These are phyloP conservation scores for Daldinia concentrica DNA, from an alignment of 495 filamentous ascomycete genomes.

Conservation along the genomic window DNA sequence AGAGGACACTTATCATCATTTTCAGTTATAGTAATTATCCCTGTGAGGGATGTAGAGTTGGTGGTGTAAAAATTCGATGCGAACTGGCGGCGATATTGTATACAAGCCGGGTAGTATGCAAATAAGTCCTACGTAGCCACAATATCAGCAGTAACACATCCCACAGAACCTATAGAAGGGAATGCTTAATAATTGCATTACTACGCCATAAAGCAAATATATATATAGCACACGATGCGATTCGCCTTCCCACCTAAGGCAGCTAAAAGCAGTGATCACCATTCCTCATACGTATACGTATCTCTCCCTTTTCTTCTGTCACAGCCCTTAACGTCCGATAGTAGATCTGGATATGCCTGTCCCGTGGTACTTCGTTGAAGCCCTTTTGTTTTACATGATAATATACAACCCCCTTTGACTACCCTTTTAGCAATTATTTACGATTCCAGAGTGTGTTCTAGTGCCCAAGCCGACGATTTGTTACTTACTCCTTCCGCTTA, in stretches of 20 bases:
- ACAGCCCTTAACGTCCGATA: not conserved
- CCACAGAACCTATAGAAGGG: not conserved
- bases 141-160: not conserved
- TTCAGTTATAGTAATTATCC: no score
- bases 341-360: not conserved
- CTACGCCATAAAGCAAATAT: not conserved
- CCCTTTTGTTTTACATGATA: conserved; percentile 13
- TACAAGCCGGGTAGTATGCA: no score
- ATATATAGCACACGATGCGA: not conserved
- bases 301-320: not conserved
- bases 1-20: not conserved
- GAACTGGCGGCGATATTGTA: no score
- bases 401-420: conserved; percentile 1
- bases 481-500: not conserved
- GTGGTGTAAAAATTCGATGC: no score
- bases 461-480: not conserved
- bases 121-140: not conserved
- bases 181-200: not conserved
- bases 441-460: not conserved
- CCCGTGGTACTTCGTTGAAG: not conserved
- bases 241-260: not conserved
- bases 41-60: no score
- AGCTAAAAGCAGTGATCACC: not conserved
- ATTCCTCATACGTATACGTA: not conserved
- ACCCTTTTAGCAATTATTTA: not conserved